Evolutionary conservation across 1,284 basidiomycete species (phyloP).

Genomic region (Trichosporon faecale): DNA sequence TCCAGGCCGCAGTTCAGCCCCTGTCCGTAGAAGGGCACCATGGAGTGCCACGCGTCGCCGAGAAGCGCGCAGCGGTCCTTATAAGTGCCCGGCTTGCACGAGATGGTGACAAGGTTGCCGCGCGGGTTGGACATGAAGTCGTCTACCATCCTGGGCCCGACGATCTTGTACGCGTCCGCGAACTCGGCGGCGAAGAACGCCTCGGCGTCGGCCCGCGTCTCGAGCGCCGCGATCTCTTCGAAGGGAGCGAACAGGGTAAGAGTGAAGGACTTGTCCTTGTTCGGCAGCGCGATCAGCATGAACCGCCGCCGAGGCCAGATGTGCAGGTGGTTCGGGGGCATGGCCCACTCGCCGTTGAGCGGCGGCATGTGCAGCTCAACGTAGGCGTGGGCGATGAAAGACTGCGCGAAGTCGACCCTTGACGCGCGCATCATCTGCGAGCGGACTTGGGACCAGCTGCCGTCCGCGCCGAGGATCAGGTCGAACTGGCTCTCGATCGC

Average conservation of each 20-base stretch:
- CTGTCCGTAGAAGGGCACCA: slow-evolving; percentile 95
- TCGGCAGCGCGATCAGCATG: slow-evolving; percentile 98
- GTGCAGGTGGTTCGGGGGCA: slow-evolving; percentile 94
- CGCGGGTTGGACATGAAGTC: slow-evolving; percentile 80
- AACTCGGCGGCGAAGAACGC: slow-evolving; percentile 82
- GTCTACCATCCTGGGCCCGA: slow-evolving; percentile 74
- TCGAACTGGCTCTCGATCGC: slow-evolving; percentile 61
- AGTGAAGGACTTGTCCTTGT: slow-evolving; percentile 63
- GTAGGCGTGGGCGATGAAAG: slow-evolving; percentile 93
- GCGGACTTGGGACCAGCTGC: slow-evolving; percentile 78
- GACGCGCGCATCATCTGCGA: slow-evolving; percentile 85
- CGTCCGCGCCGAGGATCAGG: slow-evolving; percentile 83
- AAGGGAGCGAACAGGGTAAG: slow-evolving; percentile 87
- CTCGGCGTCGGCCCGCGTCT: slow-evolving; percentile 61
- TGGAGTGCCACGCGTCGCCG: slow-evolving; percentile 92
- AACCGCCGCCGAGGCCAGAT: slow-evolving; percentile 98
- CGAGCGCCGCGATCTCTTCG: slow-evolving; percentile 67
- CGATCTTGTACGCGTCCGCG: slow-evolving; percentile 76
- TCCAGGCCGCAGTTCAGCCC: slow-evolving; percentile 97
- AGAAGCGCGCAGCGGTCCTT: slow-evolving; percentile 81
- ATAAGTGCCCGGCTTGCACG: slow-evolving; percentile 86
- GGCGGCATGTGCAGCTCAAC: slow-evolving; percentile 93
- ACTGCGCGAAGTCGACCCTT: slow-evolving; percentile 88
- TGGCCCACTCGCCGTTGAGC: slow-evolving; percentile 63
- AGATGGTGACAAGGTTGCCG: slow-evolving; percentile 84